Percentiles rank a stretch among this genome's conserved stretches.
These are phyloP conservation scores for Trametes villosa DNA, from an alignment of 768 basidiomycete genomes.

Conservation along the genomic window DNA sequence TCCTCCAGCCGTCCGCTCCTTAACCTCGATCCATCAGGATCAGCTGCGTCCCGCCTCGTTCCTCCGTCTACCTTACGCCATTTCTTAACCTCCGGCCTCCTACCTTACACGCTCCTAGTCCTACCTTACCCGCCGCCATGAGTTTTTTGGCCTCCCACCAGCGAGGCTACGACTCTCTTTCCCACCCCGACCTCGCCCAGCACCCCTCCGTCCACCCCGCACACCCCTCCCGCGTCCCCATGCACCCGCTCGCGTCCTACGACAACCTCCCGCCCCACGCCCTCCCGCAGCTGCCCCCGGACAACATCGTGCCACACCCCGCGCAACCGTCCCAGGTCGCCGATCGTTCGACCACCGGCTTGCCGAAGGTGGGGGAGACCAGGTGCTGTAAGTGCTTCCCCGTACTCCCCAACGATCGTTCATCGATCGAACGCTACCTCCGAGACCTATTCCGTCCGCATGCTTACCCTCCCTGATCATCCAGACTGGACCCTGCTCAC, in stretches of 20 bases:
- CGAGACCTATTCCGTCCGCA: conserved; percentile 27
- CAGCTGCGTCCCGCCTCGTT: conserved; percentile 19
- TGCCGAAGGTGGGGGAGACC: conserved; percentile 70
- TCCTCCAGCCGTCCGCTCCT: conserved; percentile 24
- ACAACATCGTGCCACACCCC: conserved; percentile 19
- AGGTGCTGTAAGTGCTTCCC: conserved; percentile 68
- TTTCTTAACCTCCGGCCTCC: conserved; percentile 19
- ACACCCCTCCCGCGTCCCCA: conserved; percentile 25
- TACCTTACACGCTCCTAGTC: conserved; percentile 23
- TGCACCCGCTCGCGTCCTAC: conserved; percentile 37
- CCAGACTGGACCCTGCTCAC: conserved; percentile 84
- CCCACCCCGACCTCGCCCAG: conserved; percentile 31
- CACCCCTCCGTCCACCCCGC: conserved; percentile 22
- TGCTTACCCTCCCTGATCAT: conserved; percentile 29
- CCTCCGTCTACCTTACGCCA: conserved; percentile 25
- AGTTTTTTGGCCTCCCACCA: conserved; percentile 38
- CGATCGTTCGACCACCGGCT: conserved; percentile 41
- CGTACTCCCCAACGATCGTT: conserved; percentile 39
- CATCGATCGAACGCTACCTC: conserved; percentile 45
- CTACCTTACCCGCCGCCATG: conserved; percentile 31
- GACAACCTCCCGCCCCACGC: conserved; percentile 40
- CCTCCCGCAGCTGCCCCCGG: conserved; percentile 34
- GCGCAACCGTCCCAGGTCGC: conserved; percentile 31
- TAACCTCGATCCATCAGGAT: conserved; percentile 26
- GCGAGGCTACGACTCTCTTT: conserved; percentile 34